These are phyloP conservation scores for Hydnomerulius pinastri DNA, from an alignment of 768 basidiomycete species.

Conservation along the genomic window DNA sequence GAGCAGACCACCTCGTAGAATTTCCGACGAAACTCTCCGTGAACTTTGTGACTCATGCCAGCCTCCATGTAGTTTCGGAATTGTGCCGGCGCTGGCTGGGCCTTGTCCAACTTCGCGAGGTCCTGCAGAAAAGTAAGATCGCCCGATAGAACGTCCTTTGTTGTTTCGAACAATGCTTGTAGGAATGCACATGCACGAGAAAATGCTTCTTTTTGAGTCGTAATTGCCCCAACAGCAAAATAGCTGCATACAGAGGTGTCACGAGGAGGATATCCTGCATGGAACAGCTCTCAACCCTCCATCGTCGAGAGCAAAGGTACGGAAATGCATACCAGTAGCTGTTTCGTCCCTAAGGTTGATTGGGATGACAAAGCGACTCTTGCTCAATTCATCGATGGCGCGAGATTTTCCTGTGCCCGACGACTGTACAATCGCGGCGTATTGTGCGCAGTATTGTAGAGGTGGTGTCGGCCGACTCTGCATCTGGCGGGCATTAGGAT, in stretches of 20 bases:
- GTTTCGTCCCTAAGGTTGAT: neutral
- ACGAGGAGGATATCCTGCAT: neutral
- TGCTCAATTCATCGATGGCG: slow-evolving; percentile 4
- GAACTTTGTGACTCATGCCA: neutral
- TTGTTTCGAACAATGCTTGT: neutral
- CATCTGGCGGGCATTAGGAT: too few relatives aligned
- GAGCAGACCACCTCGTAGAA: neutral
- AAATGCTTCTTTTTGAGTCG: neutral
- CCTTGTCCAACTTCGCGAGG: neutral
- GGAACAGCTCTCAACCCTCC: neutral
- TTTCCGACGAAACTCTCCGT: neutral
- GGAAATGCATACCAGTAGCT: neutral
- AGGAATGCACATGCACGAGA: neutral
- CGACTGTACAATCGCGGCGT: neutral
- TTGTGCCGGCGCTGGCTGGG: neutral
- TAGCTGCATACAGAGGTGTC: neutral
- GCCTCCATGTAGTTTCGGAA: slow-evolving; percentile 3
- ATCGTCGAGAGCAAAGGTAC: neutral
- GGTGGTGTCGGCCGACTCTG: too few relatives aligned
- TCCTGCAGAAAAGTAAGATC: neutral
- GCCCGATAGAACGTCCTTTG: neutral
- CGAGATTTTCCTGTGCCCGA: slow-evolving; percentile 9
- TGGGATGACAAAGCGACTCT: slow-evolving; percentile 4
- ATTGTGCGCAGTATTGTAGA: slow-evolving; percentile 1
- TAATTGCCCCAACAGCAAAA: neutral